Conservation (phyloP, 805 yeast genomes). For the Yamadazyma sp. region DNA sequence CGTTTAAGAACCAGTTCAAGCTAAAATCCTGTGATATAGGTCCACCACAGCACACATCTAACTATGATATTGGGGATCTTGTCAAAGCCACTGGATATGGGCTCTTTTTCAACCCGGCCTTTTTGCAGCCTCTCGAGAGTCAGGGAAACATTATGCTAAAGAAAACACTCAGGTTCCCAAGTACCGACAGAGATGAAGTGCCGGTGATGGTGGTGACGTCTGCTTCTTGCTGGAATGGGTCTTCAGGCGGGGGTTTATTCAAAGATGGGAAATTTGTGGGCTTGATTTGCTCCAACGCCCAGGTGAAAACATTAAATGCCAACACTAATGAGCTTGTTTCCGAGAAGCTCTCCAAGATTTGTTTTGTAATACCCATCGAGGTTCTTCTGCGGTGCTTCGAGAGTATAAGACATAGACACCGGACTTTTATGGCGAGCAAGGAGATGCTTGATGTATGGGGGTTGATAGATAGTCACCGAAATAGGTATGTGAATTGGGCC, state of each 20-base stretch:
- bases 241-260: constrained; percentile 49
- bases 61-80: constrained; percentile 18
- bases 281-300: constrained; percentile 46
- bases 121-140: constrained; percentile 30
- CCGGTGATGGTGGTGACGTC: constrained; percentile 34
- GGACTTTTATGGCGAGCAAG: not conserved
- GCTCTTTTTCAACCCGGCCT: constrained; percentile 26
- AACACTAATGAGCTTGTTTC: constrained; percentile 13
- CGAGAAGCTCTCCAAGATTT: constrained; percentile 33
- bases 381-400: constrained; percentile 25
- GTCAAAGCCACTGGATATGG: constrained; percentile 43
- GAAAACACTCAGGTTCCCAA: constrained; percentile 9
- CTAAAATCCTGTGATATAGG: constrained; percentile 3
- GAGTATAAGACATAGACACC: not conserved
- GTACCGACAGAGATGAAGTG: not conserved
- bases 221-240: constrained; percentile 51
- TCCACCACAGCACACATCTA: not conserved
- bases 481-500: not conserved
- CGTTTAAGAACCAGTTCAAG: constrained; percentile 13
- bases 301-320: constrained; percentile 25
- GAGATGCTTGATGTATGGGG: constrained; percentile 14
- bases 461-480: constrained; percentile 10
- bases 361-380: constrained; percentile 35
- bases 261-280: constrained; percentile 33
- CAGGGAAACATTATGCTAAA: constrained; percentile 28